These are phyloP conservation scores for Magnusiomyces clavatus DNA, from an alignment of 1,139 yeast species.

Conservation along the genomic window DNA sequence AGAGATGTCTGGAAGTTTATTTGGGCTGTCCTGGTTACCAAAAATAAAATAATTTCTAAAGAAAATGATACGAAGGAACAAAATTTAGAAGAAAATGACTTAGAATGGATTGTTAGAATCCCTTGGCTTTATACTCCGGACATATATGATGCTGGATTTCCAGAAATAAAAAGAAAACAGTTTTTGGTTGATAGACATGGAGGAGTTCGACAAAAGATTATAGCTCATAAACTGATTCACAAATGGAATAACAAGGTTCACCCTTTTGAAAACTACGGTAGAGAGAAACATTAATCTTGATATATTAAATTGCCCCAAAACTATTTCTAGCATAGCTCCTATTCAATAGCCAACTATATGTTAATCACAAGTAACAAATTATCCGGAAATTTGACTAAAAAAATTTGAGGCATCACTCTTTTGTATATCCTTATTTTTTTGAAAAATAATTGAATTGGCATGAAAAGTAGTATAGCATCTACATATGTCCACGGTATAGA, in stretches of 20 bases:
- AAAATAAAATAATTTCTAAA: not conserved
- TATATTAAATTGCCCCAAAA: too few relatives aligned
- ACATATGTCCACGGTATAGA: too few relatives aligned
- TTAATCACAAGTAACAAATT: too few relatives aligned
- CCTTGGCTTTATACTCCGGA: conserved; percentile 6
- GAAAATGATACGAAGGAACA: not conserved
- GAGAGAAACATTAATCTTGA: too few relatives aligned
- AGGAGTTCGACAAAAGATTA: too few relatives aligned
- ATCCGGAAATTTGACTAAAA: too few relatives aligned
- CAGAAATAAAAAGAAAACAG: not conserved
- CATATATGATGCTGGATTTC: conserved; percentile 1
- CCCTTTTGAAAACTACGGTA: not conserved
- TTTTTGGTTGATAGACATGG: too few relatives aligned
- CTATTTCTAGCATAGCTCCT: too few relatives aligned
- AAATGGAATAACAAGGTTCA: conserved; percentile 3
- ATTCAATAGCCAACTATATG: too few relatives aligned
- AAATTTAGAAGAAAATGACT: not conserved
- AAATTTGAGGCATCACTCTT: too few relatives aligned
- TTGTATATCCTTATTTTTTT: too few relatives aligned
- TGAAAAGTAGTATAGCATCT: not conserved
- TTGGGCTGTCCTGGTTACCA: not conserved
- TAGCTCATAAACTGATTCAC: not conserved
- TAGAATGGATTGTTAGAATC: conserved; percentile 1
- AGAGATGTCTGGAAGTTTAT: not conserved
- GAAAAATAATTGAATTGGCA: not conserved